Conservation (phyloP, 75 land plant genomes). For the Cunninghamia lanceolata region DNA sequence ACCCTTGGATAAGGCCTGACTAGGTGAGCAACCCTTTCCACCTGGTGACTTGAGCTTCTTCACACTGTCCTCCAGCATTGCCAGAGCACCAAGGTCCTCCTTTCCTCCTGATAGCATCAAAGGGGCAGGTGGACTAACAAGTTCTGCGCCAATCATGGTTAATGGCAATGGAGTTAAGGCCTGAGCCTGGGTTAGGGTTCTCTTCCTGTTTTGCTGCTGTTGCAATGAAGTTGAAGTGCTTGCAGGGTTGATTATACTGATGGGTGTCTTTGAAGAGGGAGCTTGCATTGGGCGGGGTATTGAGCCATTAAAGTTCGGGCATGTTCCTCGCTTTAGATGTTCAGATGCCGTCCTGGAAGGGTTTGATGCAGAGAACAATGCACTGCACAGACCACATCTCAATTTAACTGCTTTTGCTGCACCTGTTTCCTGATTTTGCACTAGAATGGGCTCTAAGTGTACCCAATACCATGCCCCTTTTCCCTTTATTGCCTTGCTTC, state of each 20-base stretch:
- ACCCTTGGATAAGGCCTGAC: conserved; percentile 38
- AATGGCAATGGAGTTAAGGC: conserved; percentile 11
- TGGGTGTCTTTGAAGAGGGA: conserved; percentile 16
- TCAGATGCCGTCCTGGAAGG: conserved; percentile 91
- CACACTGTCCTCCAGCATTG: conserved; percentile 84
- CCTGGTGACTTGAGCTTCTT: conserved; percentile 82
- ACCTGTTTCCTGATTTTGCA: conserved; percentile 51
- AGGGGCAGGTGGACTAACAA: not conserved
- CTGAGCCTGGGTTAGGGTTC: conserved; percentile 3
- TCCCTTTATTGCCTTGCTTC: conserved; percentile 82
- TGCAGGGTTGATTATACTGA: conserved; percentile 15
- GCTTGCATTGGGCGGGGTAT: conserved; percentile 39
- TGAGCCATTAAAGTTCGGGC: conserved; percentile 66
- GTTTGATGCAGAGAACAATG: conserved; percentile 87
- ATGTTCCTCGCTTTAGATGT: conserved; percentile 87
- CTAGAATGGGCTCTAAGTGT: conserved; percentile 70
- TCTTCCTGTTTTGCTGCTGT: conserved; percentile 16
- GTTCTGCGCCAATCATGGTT: not conserved
- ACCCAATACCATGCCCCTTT: conserved; percentile 97
- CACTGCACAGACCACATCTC: conserved; percentile 71
- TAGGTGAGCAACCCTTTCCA: conserved; percentile 32
- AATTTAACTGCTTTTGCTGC: conserved; percentile 78
- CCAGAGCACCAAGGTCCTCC: conserved; percentile 79
- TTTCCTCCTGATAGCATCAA: conserved; percentile 80
- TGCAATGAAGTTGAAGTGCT: conserved; percentile 7